Conservation (phyloP, 805 yeast species). For the Lipomyces orientalis region DNA sequence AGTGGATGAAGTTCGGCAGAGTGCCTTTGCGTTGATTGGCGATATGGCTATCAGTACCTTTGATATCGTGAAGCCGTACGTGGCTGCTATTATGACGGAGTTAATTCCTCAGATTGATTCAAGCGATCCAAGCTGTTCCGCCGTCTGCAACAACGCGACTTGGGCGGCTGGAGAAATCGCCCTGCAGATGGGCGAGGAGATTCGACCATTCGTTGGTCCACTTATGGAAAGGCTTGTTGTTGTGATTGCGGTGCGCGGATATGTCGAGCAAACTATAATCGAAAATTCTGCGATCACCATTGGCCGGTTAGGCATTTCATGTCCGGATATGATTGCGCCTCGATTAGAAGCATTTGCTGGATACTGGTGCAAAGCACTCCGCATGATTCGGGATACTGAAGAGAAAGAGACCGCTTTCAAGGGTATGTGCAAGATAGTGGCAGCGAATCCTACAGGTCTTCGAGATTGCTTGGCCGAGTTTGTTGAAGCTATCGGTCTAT, state of each 20-base stretch:
- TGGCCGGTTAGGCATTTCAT: constrained; percentile 77
- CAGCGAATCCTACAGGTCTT: constrained; percentile 69
- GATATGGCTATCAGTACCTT: constrained; percentile 75
- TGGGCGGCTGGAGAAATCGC: constrained; percentile 94
- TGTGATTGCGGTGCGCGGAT: constrained; percentile 47
- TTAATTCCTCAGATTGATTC: constrained; percentile 62
- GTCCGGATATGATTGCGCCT: constrained; percentile 64
- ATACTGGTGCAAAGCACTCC: constrained; percentile 74
- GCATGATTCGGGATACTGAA: constrained; percentile 72
- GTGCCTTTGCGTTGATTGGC: constrained; percentile 87
- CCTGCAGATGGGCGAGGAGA: constrained; percentile 57
- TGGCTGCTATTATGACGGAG: constrained; percentile 47
- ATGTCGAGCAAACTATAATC: constrained; percentile 65
- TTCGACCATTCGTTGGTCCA: constrained; percentile 60
- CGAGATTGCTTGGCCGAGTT: constrained; percentile 58
- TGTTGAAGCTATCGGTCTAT: constrained; percentile 59
- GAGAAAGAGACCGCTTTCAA: constrained; percentile 87
- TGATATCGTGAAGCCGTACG: constrained; percentile 47
- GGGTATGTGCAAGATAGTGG: constrained; percentile 78
- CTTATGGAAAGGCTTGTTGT: constrained; percentile 63
- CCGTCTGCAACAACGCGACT: constrained; percentile 85
- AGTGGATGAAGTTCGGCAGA: constrained; percentile 87
- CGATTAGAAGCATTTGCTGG: constrained; percentile 62
- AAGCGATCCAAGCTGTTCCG: constrained; percentile 55
- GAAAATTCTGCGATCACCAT: constrained; percentile 90